These are phyloP conservation scores for Talaromyces thailandensis DNA, from an alignment of 495 filamentous ascomycete species.

Conservation along the genomic window DNA sequence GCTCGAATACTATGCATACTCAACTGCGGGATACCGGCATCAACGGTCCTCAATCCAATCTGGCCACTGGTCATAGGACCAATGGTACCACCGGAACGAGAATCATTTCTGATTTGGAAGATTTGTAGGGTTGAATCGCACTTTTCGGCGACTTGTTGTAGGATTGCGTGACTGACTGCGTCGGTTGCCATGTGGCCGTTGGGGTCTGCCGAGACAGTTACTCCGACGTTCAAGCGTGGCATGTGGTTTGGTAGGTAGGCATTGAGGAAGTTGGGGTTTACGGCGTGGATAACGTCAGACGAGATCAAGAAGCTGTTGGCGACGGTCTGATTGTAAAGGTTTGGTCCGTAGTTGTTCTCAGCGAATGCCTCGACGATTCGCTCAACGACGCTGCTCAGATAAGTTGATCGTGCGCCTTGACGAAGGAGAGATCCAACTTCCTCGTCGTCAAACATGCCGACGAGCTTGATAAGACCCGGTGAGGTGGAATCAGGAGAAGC, in stretches of 20 bases:
- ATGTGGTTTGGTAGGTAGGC: slow-evolving; percentile 78
- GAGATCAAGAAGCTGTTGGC: slow-evolving; percentile 90
- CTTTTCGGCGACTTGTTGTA: slow-evolving; percentile 65
- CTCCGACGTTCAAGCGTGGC: slow-evolving; percentile 82
- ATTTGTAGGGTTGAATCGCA: slow-evolving; percentile 64
- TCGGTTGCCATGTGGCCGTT: slow-evolving; percentile 94
- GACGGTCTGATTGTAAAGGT: slow-evolving; percentile 71
- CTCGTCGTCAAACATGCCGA: slow-evolving; percentile 91
- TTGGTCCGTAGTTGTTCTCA: slow-evolving; percentile 43
- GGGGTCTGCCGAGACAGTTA: slow-evolving; percentile 74
- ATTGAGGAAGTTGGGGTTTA: slow-evolving; percentile 83
- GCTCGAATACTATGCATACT: slow-evolving; percentile 94
- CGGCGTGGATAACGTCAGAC: slow-evolving; percentile 88
- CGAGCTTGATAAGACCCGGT: slow-evolving; percentile 63
- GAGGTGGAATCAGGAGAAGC: slow-evolving; percentile 46
- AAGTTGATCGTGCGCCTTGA: slow-evolving; percentile 84
- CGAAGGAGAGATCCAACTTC: slow-evolving; percentile 87
- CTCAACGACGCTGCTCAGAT: slow-evolving; percentile 69
- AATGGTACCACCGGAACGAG: slow-evolving; percentile 82
- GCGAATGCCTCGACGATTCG: slow-evolving; percentile 68
- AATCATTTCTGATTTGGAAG: slow-evolving; percentile 94
- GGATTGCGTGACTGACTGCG: slow-evolving; percentile 64
- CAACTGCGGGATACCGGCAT: slow-evolving; percentile 86
- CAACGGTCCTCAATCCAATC: slow-evolving; percentile 78
- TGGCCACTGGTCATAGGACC: slow-evolving; percentile 78